A percentile compares a stretch with the other conserved stretches of the same genome.
Evolutionary conservation across 495 filamentous ascomycete species (phyloP).

Genomic region (Penicillium soppii): DNA sequence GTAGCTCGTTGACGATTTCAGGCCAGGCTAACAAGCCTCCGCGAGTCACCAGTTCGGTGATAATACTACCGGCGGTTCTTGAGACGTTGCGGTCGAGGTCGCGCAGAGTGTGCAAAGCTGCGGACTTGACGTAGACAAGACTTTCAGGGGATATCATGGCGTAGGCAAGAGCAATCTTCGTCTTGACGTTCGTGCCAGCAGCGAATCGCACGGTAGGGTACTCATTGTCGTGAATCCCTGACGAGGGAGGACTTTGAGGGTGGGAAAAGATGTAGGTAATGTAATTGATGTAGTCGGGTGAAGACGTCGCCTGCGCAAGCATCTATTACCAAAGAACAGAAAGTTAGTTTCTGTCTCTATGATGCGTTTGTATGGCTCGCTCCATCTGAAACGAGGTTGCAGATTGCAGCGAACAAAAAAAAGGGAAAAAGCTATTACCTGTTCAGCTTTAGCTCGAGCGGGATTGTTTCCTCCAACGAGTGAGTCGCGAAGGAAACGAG

Average conservation of each 20-base stretch:
- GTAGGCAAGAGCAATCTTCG: constrained; percentile 73
- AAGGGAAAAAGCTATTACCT: constrained; percentile 29
- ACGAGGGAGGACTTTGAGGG: constrained; percentile 53
- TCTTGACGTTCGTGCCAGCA: constrained; percentile 92
- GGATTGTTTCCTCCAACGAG: constrained; percentile 73
- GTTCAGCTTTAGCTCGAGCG: constrained; percentile 77
- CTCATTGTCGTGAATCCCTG: constrained; percentile 55
- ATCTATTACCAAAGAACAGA: constrained; percentile 56
- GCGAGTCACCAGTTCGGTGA: constrained; percentile 86
- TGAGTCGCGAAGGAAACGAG: constrained; percentile 86
- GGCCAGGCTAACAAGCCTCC: constrained; percentile 91
- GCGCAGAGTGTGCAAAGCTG: constrained; percentile 73
- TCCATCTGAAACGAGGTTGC: background rate
- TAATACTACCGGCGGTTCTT: constrained; percentile 85
- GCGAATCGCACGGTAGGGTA: constrained; percentile 79
- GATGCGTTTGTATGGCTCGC: background rate
- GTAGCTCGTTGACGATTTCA: constrained; percentile 77
- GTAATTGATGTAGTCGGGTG: constrained; percentile 96
- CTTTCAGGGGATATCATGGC: constrained; percentile 68
- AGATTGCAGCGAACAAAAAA: constrained; percentile 12
- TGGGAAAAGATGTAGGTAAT: constrained; percentile 86
- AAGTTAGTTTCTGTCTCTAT: constrained; percentile 2
- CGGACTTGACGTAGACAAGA: constrained; percentile 72
- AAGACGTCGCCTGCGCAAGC: constrained; percentile 86
- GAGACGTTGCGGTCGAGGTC: constrained; percentile 82